These are phyloP conservation scores for Aureobasidium vineae DNA, from an alignment of 2,329 filamentous ascomycete species.

Conservation along the genomic window DNA sequence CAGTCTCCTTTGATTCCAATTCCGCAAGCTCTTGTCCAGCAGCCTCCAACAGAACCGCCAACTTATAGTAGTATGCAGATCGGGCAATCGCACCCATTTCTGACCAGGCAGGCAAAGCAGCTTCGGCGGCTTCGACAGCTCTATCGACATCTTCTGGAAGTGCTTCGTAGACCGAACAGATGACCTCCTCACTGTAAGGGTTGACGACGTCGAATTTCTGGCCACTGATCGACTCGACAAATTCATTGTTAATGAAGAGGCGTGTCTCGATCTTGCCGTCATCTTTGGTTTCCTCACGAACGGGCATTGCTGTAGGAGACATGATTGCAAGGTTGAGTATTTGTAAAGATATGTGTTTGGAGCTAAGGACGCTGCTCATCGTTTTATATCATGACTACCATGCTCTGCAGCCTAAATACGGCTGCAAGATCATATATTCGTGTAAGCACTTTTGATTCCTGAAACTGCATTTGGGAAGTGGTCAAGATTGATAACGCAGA, in stretches of 20 bases:
- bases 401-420: too few species aligned
- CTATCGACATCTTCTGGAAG: constrained; percentile 62
- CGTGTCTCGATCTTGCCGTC: background rate
- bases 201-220: constrained; percentile 52
- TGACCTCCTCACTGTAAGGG: constrained; percentile 48
- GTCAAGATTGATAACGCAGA: background rate
- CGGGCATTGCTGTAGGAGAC: constrained; percentile 1
- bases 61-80: constrained; percentile 24
- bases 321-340: background rate
- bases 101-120: constrained; percentile 57
- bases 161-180: constrained; percentile 36
- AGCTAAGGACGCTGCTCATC: background rate
- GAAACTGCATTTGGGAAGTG: background rate
- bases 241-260: constrained; percentile 28
- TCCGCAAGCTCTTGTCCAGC: constrained; percentile 29
- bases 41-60: constrained; percentile 30
- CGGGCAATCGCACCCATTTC: background rate
- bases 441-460: background rate
- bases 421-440: too few species aligned
- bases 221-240: constrained; percentile 25
- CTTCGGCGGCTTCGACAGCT: constrained; percentile 67
- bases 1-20: constrained; percentile 27
- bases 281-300: too few species aligned
- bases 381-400: background rate
- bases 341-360: background rate